Percentiles rank a stretch among this genome's conserved stretches.
phyloP scores from a whole-genome alignment of 352 stramenopile genomes.

The Globisporangium radiosum region DNA sequence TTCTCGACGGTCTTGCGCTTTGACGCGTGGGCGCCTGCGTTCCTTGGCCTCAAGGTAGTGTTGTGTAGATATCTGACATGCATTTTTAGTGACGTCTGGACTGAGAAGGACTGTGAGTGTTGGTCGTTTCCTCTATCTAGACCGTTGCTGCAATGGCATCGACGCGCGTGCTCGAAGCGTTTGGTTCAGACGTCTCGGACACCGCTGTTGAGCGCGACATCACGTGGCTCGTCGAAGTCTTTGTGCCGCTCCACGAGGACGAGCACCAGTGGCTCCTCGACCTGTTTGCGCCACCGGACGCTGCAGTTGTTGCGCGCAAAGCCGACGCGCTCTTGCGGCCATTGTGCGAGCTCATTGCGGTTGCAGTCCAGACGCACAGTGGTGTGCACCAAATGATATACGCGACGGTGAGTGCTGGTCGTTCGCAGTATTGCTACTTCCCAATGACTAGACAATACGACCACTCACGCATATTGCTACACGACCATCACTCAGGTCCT shows the following conservation, averaged over 20 bases:
- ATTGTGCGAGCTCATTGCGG: slow-evolving; percentile 50
- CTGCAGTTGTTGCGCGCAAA: slow-evolving; percentile 14
- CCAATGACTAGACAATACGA: too few relatives aligned
- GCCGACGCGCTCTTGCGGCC: slow-evolving; percentile 55
- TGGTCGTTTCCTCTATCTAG: slow-evolving; percentile 11
- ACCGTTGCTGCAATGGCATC: slow-evolving; percentile 61
- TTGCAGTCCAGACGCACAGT: slow-evolving; percentile 60
- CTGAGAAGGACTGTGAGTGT: too few relatives aligned
- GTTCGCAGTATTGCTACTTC: too few relatives aligned
- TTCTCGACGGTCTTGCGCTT: slow-evolving; percentile 51
- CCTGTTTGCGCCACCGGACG: slow-evolving; percentile 30
- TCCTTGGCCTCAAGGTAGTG: slow-evolving; percentile 32
- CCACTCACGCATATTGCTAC: too few relatives aligned
- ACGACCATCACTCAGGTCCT: slow-evolving; percentile 20
- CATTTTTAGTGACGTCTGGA: too few relatives aligned
- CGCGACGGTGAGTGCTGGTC: slow-evolving; percentile 19
- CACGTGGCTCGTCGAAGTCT: slow-evolving; percentile 49
- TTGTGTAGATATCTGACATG: background rate
- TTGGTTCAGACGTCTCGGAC: slow-evolving; percentile 29
- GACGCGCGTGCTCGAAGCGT: slow-evolving; percentile 62
- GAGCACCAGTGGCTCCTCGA: slow-evolving; percentile 51
- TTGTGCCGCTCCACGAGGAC: slow-evolving; percentile 17
- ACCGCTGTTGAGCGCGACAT: slow-evolving; percentile 36
- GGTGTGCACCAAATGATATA: slow-evolving; percentile 31
- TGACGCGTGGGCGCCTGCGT: slow-evolving; percentile 33